These are phyloP conservation scores for Aspergillus novoparasiticus DNA, from an alignment of 2,329 filamentous ascomycete species.

Conservation along the genomic window DNA sequence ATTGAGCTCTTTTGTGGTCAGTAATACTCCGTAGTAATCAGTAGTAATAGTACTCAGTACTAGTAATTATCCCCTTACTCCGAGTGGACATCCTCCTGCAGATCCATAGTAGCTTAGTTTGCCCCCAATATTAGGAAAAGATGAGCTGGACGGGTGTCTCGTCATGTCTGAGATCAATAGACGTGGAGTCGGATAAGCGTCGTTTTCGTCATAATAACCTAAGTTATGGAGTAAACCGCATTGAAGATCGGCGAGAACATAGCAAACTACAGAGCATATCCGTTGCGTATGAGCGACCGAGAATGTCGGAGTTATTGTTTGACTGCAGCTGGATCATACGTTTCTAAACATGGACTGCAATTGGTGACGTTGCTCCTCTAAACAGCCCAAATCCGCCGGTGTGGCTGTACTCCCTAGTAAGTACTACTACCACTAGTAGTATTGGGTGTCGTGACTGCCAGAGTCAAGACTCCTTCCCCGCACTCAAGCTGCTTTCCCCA, in stretches of 20 bases:
- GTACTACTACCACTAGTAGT: background rate
- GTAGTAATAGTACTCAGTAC: background rate
- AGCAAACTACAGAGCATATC: background rate
- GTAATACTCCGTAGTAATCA: background rate
- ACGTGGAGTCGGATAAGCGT: background rate
- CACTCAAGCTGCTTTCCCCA: slow-evolving; percentile 26
- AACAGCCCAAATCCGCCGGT: background rate
- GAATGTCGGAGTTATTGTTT: background rate
- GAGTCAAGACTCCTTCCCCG: slow-evolving; percentile 18
- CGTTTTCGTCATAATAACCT: slow-evolving; percentile 19
- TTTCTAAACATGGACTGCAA: background rate
- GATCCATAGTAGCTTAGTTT: background rate
- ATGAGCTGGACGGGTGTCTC: background rate
- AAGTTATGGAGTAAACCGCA: slow-evolving; percentile 10
- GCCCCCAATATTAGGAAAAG: background rate
- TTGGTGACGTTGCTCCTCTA: background rate
- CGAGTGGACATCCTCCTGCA: background rate
- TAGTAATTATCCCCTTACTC: background rate
- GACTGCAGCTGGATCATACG: background rate
- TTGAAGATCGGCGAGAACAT: slow-evolving; percentile 7
- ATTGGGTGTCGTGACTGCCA: slow-evolving; percentile 1
- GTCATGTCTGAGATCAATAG: background rate
- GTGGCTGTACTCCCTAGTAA: background rate
- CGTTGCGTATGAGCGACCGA: background rate
- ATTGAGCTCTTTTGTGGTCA: background rate